Conservation (phyloP, 768 basidiomycete species). For the Mycena alexandri region DNA sequence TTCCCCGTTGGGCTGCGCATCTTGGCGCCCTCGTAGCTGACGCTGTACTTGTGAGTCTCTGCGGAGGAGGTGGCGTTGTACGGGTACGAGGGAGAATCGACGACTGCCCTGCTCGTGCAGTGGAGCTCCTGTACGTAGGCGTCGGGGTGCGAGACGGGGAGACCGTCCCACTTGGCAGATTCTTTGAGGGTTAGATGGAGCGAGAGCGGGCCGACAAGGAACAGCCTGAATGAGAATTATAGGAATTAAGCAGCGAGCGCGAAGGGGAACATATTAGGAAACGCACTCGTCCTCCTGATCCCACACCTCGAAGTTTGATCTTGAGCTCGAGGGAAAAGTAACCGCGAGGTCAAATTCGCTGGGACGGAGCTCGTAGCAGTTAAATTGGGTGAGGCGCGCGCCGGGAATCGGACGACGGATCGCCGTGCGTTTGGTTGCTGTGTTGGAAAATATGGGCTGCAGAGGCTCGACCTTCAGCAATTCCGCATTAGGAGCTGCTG, state of each 20-base stretch:
- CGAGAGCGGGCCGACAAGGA: slow-evolving; percentile 46
- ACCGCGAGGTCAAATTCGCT: slow-evolving; percentile 32
- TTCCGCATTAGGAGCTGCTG: neutral
- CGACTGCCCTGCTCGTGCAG: slow-evolving; percentile 44
- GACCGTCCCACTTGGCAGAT: slow-evolving; percentile 42
- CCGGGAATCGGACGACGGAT: slow-evolving; percentile 25
- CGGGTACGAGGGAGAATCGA: slow-evolving; percentile 32
- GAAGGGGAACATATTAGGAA: neutral
- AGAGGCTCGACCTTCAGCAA: neutral
- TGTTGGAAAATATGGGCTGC: slow-evolving; percentile 27
- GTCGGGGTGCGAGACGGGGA: slow-evolving; percentile 50
- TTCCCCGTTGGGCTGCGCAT: slow-evolving; percentile 24
- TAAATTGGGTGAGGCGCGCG: slow-evolving; percentile 29
- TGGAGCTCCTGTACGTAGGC: slow-evolving; percentile 49
- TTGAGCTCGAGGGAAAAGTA: slow-evolving; percentile 20
- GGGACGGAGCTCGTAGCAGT: slow-evolving; percentile 30
- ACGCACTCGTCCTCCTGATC: slow-evolving; percentile 36
- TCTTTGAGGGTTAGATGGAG: slow-evolving; percentile 51
- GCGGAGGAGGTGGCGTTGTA: slow-evolving; percentile 31
- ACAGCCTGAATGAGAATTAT: slow-evolving; percentile 15
- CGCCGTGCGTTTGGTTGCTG: slow-evolving; percentile 17
- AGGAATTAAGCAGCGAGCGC: neutral
- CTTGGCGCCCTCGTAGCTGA: slow-evolving; percentile 29
- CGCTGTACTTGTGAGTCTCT: slow-evolving; percentile 23
- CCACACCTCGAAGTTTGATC: slow-evolving; percentile 36